phyloP scores from a whole-genome alignment of 225 moss, liverwort and hornwort genomes.

The Climacium dendroides region DNA sequence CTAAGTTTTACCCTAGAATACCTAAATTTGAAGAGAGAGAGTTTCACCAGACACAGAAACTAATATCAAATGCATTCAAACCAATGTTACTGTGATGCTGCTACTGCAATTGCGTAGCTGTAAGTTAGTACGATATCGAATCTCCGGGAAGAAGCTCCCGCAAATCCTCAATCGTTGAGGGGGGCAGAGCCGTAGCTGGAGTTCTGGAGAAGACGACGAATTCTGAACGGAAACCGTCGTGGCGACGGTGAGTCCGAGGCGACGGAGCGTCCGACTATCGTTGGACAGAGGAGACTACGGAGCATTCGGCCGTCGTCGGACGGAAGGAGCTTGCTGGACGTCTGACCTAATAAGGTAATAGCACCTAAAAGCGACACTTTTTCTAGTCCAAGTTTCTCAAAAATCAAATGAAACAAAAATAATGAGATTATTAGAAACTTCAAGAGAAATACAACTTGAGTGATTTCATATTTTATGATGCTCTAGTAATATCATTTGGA shows the following conservation, averaged over 20 bases:
- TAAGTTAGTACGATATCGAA: not conserved
- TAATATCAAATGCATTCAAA: not conserved
- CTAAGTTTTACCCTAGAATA: not conserved
- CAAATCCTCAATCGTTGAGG: not conserved
- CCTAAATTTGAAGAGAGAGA: not conserved
- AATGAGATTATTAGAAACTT: not conserved
- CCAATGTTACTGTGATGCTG: not conserved
- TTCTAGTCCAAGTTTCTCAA: not conserved
- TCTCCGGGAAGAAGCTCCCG: not conserved
- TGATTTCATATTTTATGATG: fast-evolving
- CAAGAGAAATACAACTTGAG: not conserved
- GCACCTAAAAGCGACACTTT: not conserved
- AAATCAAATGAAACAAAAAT: not conserved
- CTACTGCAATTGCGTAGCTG: not conserved
- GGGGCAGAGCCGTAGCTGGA: not conserved
- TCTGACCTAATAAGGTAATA: not conserved
- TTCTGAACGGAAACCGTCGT: not conserved
- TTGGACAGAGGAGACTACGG: not conserved
- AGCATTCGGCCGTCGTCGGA: no score
- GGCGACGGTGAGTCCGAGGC: not conserved
- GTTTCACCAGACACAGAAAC: not conserved
- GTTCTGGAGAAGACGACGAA: not conserved
- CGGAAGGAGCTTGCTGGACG: not conserved
- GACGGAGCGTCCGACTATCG: not conserved
- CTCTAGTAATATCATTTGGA: not conserved